These are phyloP conservation scores for Dispira simplex DNA, from an alignment of 192 early-diverging fungal species.

Conservation along the genomic window DNA sequence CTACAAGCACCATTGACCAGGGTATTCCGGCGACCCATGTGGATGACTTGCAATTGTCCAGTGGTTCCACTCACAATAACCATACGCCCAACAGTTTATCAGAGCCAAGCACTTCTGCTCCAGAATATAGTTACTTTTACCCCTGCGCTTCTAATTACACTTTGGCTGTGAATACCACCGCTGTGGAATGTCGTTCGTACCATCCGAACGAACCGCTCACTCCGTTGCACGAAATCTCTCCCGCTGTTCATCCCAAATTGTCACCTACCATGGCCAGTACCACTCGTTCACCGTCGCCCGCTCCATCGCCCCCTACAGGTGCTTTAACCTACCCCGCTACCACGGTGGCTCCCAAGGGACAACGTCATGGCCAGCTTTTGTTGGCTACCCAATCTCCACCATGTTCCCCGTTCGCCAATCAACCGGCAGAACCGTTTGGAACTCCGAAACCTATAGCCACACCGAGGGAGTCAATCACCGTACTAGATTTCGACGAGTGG, in stretches of 20 bases:
- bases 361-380: not conserved
- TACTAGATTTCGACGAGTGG: too few relatives aligned
- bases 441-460: too few relatives aligned
- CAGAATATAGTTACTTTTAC: slow-evolving; percentile 9
- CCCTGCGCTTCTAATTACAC: slow-evolving; percentile 7
- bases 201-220: not conserved
- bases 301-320: not conserved
- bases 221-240: not conserved
- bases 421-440: too few relatives aligned
- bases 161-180: slow-evolving; percentile 5
- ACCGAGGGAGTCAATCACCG: too few relatives aligned
- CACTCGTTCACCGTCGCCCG: not conserved
- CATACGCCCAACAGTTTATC: too few relatives aligned
- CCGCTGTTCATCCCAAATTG: not conserved
- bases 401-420: not conserved
- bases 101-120: too few relatives aligned
- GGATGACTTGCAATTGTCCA: too few relatives aligned
- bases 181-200: not conserved
- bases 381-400: not conserved
- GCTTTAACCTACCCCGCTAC: not conserved
- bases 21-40: too few relatives aligned
- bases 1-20: too few relatives aligned
- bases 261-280: not conserved
- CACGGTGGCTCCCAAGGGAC: not conserved
- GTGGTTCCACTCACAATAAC: too few relatives aligned